A percentile compares a stretch with the other conserved stretches of the same genome.
phyloP scores from a whole-genome alignment of 176 grass and related monocot genomes.

The Raddia guianensis region DNA sequence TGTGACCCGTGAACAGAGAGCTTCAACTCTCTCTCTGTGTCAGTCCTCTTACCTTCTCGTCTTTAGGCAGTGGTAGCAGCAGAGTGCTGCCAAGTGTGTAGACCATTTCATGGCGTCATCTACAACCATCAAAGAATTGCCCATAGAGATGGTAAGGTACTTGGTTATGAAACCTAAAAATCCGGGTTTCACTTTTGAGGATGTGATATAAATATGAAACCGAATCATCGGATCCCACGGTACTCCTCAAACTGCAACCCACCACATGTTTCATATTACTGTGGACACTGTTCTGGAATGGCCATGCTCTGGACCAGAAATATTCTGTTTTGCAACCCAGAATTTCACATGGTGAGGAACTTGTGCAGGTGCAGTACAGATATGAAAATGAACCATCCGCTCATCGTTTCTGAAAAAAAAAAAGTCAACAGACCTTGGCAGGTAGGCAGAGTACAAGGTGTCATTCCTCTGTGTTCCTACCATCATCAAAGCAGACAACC shows the following conservation, averaged over 20 bases:
- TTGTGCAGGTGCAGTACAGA: background rate
- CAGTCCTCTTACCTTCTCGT: background rate
- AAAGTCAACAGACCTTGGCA: background rate
- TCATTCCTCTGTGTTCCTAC: background rate
- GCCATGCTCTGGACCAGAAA: background rate
- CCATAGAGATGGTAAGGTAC: too few species aligned
- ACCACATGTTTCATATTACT: background rate
- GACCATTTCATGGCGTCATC: background rate
- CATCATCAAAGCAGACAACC: background rate
- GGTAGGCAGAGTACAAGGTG: background rate
- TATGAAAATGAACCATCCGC: background rate
- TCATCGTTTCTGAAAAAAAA: background rate
- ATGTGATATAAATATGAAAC: too few species aligned
- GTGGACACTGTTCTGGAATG: background rate
- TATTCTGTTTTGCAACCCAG: background rate
- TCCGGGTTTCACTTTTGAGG: too few species aligned
- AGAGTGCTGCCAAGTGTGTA: background rate
- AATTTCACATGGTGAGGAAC: conserved; percentile 12
- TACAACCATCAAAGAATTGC: background rate
- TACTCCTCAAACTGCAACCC: background rate
- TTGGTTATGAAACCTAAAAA: too few species aligned
- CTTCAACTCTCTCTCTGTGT: background rate
- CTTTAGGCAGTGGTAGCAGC: too few species aligned
- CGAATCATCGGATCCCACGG: too few species aligned
- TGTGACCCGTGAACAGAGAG: background rate